Base-by-base conservation (phyloP, 257 asterid species). In the Scutellaria baicalensis region DNA sequence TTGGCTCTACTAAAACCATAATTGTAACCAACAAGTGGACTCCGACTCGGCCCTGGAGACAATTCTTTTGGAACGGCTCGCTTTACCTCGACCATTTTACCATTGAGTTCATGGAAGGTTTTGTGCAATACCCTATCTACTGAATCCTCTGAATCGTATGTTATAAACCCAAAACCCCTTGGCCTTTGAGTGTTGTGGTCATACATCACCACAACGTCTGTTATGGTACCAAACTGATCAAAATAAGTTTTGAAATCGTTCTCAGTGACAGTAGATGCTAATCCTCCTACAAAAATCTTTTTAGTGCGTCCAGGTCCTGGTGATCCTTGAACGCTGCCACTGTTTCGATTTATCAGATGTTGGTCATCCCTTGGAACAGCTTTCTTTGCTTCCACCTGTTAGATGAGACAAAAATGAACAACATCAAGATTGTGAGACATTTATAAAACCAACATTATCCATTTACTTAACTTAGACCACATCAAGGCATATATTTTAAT, bases 251-350 rank as follows among this genome's bases (percentile, higher is more conserved):
- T 88, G 62, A 91, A 91, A 75, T 88, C 97, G 8, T 75, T 82
- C 82, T 88, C 95, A 49, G 85, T 88, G 60, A 88, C 89, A 0
- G 97, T 82, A 21, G 97, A 86, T 65, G 96, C 95, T 76, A 91
- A 79, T 61, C 97, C 97, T 79, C 97, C 97, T 54, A 91, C 96
- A 70, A 91, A 91, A 64, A 91, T 86, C 92, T 88, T 91, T 82
- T 86, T 91, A 9, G 96, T 85, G 58, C 97, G 92, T 21, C 87
- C 92, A 31, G 89, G 90, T 57, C 89, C 88, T 0, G 95, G 91
- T 33, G 94, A 88, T 44, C 91, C 94, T 78, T 85, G 95, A 73
- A 84, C 78, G 82, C 89, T 86, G 75, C 80, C 81, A 74, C 57
- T 73, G 77, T 65, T 90, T 69, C 94, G 83, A 67, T 49, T 86